Evolutionary conservation across 176 grass and related monocot species (phyloP).

Genomic region (Musa troglodytarum): DNA sequence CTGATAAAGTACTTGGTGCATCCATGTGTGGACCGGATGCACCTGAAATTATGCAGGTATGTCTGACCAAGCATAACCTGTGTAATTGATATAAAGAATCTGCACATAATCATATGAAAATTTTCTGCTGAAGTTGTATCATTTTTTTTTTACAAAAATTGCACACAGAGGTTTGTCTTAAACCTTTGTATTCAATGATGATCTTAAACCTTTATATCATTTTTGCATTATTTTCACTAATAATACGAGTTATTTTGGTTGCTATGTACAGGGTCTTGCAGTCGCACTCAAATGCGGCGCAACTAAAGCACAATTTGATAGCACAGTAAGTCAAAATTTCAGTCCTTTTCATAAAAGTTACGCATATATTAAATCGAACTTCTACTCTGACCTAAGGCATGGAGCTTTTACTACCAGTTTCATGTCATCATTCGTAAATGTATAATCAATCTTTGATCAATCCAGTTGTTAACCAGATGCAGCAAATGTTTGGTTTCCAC

Average conservation of each 20-base stretch:
- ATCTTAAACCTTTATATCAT: neutral
- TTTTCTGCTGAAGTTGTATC: neutral
- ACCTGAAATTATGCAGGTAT: slow-evolving; percentile 86
- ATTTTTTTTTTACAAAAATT: neutral
- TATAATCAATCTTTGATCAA: neutral
- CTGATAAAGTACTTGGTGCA: slow-evolving; percentile 64
- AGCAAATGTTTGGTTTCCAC: no score
- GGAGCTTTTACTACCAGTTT: neutral
- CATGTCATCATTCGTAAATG: neutral
- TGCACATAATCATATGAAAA: neutral
- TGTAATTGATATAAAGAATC: neutral
- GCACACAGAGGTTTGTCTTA: neutral
- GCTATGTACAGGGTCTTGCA: slow-evolving; percentile 56
- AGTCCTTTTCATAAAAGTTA: neutral
- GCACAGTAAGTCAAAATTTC: slow-evolving; percentile 49
- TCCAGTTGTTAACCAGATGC: no score
- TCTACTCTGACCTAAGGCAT: neutral
- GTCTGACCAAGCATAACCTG: neutral
- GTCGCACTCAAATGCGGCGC: slow-evolving; percentile 83
- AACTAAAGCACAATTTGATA: slow-evolving; percentile 76
- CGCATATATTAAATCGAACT: neutral
- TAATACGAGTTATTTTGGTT: neutral
- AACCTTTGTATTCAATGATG: neutral
- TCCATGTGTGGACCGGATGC: slow-evolving; percentile 91
- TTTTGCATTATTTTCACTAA: no score